Base-by-base conservation (phyloP, 2,329 filamentous ascomycete species). In the Fusarium pseudocircinatum region DNA sequence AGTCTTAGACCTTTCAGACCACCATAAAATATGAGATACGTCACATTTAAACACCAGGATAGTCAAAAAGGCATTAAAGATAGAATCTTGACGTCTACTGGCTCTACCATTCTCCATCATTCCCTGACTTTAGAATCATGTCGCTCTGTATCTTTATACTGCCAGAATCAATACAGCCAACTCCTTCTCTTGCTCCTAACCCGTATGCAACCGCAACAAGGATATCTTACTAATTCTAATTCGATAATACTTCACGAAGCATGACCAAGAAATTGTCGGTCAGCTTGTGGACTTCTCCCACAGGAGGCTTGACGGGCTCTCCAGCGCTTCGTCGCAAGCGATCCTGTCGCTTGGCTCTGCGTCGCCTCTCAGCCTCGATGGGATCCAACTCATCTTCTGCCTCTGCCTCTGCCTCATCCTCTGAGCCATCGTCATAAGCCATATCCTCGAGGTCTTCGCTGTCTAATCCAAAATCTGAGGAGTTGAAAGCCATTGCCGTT, bases 401-500 rank as follows among this genome's bases (percentile, higher is more conserved):
- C 63, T 92, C 92, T n/a, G 92, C 90, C 58, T 93, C 92, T 36
- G 92, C 89, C 66, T 91, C 90, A 11, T 90, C 88, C 18, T 92
- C 86, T 13, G 85, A 85, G 14, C 90, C 89, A 63, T 95, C 93
- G 7, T 93, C 93, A 76, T 96, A 94, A 49, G 90, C 90, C 81
- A 98, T 91, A 70, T 97, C 95, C 79, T 96, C 90, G 20, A 98
- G 85, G 80, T 98, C 96, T 79, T 93, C 91, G 78, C 93, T 90
- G 79, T 98, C 91, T 26, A 99, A 85, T 1, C 96, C 96, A 84
- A 99, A 99, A 83, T 99, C 96, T 54, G 89, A 90, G 28, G 92
- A 92, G 78, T 88, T 91, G 84, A 98, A 97, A 20, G 82, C 85
- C 73, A 87, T 85, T 30, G 85, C 90, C 14, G 87, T 89, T 12